Percentiles rank a stretch among this genome's conserved stretches.
Evolutionary conservation across 2,329 filamentous ascomycete species (phyloP).

Genomic region (Neonectria faginata): DNA sequence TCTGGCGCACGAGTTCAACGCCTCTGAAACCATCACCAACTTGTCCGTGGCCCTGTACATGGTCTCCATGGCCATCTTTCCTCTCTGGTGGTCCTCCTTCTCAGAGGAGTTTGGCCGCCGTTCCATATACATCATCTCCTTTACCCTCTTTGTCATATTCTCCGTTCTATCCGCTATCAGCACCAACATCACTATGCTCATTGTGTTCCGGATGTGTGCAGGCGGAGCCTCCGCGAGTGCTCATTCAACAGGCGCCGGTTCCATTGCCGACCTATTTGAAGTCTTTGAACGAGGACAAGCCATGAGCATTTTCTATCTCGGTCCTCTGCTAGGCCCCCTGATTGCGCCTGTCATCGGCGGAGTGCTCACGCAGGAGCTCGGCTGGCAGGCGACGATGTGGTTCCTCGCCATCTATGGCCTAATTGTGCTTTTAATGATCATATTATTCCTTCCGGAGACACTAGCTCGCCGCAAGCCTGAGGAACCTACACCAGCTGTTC

Average conservation of each 20-base stretch:
- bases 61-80: conserved; percentile 85
- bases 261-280: conserved; percentile 86
- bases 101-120: conserved; percentile 79
- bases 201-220: conserved; percentile 78
- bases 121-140: conserved; percentile 82
- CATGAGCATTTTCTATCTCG: conserved; percentile 88
- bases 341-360: conserved; percentile 83
- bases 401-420: conserved; percentile 79
- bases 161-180: conserved; percentile 76
- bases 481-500: conserved; percentile 2
- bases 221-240: conserved; percentile 84
- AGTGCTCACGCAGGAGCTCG: conserved; percentile 73
- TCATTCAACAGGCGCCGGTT: conserved; percentile 85
- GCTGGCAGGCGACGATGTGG: conserved; percentile 84
- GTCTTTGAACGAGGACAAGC: conserved; percentile 76
- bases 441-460: conserved; percentile 75
- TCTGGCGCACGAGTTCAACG: conserved; percentile 71
- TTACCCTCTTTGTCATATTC: conserved; percentile 78
- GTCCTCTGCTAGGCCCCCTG: conserved; percentile 79
- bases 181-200: conserved; percentile 78
- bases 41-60: conserved; percentile 84
- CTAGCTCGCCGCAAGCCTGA: conserved; percentile 55
- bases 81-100: conserved; percentile 88
- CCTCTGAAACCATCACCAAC: conserved; percentile 76
- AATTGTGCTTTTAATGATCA: conserved; percentile 64